Evolutionary conservation across 352 stramenopile genomes (phyloP).

Genomic region (Phytophthora brassicae): DNA sequence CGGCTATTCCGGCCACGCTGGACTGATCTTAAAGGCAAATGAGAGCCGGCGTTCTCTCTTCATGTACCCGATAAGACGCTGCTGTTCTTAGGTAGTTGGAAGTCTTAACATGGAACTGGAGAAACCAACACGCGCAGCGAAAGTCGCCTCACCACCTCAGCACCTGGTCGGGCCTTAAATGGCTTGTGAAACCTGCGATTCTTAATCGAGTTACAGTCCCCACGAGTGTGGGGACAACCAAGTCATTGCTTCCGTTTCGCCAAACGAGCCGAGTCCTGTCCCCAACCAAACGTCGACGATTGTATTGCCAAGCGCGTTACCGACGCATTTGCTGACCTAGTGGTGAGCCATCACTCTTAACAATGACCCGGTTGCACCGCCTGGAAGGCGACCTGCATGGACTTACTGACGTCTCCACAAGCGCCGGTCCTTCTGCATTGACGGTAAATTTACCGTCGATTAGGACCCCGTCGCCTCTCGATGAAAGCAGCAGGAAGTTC

Average conservation of each 20-base stretch:
- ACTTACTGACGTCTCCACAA: slow-evolving; percentile 2
- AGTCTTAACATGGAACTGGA: slow-evolving; percentile 32
- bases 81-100: slow-evolving; percentile 3
- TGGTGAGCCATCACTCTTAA: neutral
- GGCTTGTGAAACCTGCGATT: slow-evolving; percentile 11
- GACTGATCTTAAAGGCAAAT: slow-evolving; percentile 20
- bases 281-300: slow-evolving; percentile 17
- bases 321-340: neutral
- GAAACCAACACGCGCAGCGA: slow-evolving; percentile 15
- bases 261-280: slow-evolving; percentile 2
- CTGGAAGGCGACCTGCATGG: slow-evolving; percentile 12
- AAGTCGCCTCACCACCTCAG: slow-evolving; percentile 6
- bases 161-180: slow-evolving; percentile 26
- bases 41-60: slow-evolving; percentile 20
- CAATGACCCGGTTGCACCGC: slow-evolving; percentile 25
- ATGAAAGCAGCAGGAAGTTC: slow-evolving; percentile 31
- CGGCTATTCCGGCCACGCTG: slow-evolving; percentile 14
- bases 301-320: slow-evolving; percentile 6
- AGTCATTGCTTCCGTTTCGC: slow-evolving; percentile 26
- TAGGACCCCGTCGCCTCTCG: slow-evolving; percentile 27
- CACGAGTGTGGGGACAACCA: slow-evolving; percentile 7
- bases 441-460: slow-evolving; percentile 59
- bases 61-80: slow-evolving; percentile 22
- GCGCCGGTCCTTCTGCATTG: slow-evolving; percentile 2
- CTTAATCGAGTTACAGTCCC: slow-evolving; percentile 11